Conservation (phyloP, 805 yeast species). For the Candida sanyiensis region DNA sequence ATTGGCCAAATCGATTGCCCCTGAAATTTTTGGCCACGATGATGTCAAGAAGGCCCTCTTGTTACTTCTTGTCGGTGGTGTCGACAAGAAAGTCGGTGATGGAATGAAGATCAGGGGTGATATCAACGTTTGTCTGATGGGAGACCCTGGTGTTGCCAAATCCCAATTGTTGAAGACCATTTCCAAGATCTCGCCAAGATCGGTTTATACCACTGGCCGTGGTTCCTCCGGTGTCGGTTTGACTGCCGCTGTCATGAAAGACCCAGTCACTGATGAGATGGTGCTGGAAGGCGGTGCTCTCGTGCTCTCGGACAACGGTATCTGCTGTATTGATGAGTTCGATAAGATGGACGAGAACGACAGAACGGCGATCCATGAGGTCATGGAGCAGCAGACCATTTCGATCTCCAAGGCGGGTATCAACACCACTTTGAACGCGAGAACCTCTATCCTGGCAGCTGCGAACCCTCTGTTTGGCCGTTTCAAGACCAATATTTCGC, state of each 20-base stretch:
- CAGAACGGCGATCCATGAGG: constrained; percentile 97
- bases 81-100: constrained; percentile 88
- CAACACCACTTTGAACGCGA: constrained; percentile 90
- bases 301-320: constrained; percentile 94
- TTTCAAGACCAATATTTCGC: constrained; percentile 83
- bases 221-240: constrained; percentile 99
- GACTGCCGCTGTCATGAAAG: constrained; percentile 98
- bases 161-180: constrained; percentile 91
- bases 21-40: constrained; percentile 91
- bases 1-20: constrained; percentile 87
- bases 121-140: constrained; percentile 92
- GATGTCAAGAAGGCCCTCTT: constrained; percentile 91
- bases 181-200: constrained; percentile 89
- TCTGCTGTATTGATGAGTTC: constrained; percentile 97
- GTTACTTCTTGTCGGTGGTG: constrained; percentile 87
- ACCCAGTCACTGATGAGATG: constrained; percentile 99
- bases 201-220: constrained; percentile 95
- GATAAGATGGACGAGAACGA: constrained; percentile 98
- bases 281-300: constrained; percentile 97
- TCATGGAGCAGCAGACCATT: constrained; percentile 98
- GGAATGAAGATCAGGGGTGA: constrained; percentile 98
- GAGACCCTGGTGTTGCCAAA: constrained; percentile 99
- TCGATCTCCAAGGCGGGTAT: constrained; percentile 97
- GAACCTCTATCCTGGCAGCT: constrained; percentile 93
- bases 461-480: constrained; percentile 98